These are phyloP conservation scores for Syzygium oleosum DNA, from an alignment of 345 rosid species.

Conservation along the genomic window DNA sequence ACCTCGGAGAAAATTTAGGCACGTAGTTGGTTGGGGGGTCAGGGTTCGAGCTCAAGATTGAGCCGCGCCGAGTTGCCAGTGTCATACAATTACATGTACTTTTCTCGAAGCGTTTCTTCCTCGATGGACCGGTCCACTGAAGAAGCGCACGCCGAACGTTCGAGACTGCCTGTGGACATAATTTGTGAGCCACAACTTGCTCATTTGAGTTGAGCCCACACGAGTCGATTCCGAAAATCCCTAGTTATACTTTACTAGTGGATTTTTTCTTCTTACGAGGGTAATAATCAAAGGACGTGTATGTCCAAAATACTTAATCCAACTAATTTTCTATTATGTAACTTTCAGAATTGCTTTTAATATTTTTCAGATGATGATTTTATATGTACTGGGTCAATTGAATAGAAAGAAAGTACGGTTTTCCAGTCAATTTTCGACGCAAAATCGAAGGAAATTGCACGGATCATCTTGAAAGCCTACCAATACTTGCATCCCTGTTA, in stretches of 20 bases:
- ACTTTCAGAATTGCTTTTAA: not conserved
- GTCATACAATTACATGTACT: not conserved
- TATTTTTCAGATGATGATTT: not conserved
- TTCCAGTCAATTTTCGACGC: not conserved
- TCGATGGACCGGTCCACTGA: not conserved
- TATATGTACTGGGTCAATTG: not conserved
- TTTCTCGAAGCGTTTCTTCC: not conserved
- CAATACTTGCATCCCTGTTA: too few species aligned
- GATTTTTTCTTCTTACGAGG: not conserved
- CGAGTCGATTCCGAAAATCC: not conserved
- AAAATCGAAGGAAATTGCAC: not conserved
- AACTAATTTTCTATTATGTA: not conserved
- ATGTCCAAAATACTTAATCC: not conserved
- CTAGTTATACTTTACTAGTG: not conserved
- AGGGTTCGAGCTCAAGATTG: not conserved
- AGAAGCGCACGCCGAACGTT: too few species aligned
- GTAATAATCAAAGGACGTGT: not conserved
- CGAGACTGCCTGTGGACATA: not conserved
- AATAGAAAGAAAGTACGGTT: not conserved
- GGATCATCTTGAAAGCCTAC: too few species aligned
- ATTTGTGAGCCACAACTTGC: not conserved
- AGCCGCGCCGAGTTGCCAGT: not conserved
- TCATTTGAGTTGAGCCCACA: not conserved
- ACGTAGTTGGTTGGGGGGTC: not conserved
- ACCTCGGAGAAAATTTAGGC: not conserved